Base-by-base conservation (phyloP, 2,329 filamentous ascomycete species). In the Alternaria sp. region DNA sequence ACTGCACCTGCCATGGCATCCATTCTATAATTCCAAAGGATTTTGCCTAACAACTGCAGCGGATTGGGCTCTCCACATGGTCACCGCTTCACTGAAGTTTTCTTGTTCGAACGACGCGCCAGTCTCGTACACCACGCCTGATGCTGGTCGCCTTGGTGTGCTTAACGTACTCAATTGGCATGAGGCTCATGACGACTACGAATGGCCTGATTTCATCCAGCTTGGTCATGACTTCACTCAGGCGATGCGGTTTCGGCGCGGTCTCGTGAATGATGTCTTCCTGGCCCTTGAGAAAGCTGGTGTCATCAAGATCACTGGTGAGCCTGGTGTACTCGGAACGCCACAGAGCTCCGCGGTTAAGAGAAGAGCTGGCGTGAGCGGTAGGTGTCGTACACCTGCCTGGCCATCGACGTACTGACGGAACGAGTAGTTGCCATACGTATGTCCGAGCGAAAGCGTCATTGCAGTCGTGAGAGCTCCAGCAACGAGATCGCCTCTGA, bases 21-120 rank as follows among this genome's bases (percentile, higher is more conserved):
- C 3, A n/a, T 18, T 9, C 5, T 38, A 16, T 4, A 3, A 22
- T 20, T 41, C 7, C n/a, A 20, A 25, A 10, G 12, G 3, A 14
- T 14, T 3, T 12, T 34, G 20, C 20, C 60, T 60, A 20, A 60
- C 27, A 36, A 16, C 6, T 14, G 16, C 40, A 66, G 63, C 43
- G 2, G 64, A 71, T 5, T 71, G 63, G 68, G 38, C 63, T 0
- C 14, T 50, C 4, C 58, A 63, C 50, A 67, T 67, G 62, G 67
- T 67, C 8, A 46, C 53, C 5, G 64, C 63, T 18, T 59, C 65
- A 6, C 40, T 69, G 18, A 65, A 57, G n/a, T 62, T 55, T 12
- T 43, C 56, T n/a, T n/a, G 28, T 5, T 53, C 51, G 14, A 58
- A 59, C 3, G 53, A 36, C 32, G 32, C 32, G 14, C 32, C 32